Evolutionary conservation across 1,284 basidiomycete genomes (phyloP).

Genomic region (Pseudozyma tsukubaensis): DNA sequence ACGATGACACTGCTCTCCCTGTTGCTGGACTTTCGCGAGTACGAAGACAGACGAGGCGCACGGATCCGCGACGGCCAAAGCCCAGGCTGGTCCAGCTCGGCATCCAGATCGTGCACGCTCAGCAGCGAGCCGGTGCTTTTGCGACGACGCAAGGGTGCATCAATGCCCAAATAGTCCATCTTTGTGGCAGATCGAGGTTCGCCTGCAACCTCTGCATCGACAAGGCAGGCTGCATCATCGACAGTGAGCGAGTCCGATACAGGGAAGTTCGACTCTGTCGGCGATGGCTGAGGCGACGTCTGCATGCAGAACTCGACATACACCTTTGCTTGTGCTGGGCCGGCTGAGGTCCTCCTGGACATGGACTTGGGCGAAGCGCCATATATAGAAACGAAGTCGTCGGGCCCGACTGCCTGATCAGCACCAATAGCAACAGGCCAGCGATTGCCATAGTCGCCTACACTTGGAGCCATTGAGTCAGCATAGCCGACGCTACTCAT

Average conservation of each 20-base stretch:
- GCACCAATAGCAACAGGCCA: conserved; percentile 49
- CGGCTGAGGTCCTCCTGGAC: conserved; percentile 11
- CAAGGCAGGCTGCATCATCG: conserved; percentile 7
- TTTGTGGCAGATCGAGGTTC: neutral
- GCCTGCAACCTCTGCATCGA: conserved; percentile 71
- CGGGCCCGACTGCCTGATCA: conserved; percentile 18
- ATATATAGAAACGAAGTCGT: conserved; percentile 13
- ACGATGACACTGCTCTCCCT: neutral
- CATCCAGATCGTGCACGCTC: conserved; percentile 10
- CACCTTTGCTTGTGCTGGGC: conserved; percentile 17
- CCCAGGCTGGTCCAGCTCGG: conserved; percentile 36
- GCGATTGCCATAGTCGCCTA: conserved; percentile 27
- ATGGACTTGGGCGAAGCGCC: neutral
- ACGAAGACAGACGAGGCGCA: conserved; percentile 43
- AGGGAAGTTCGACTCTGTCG: conserved; percentile 76
- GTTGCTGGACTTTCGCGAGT: conserved; percentile 8
- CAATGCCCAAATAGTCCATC: conserved; percentile 71
- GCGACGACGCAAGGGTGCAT: conserved; percentile 36
- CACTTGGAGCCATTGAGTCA: conserved; percentile 12
- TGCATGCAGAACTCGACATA: conserved; percentile 54
- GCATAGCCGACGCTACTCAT: conserved; percentile 16
- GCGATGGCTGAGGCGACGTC: conserved; percentile 75
- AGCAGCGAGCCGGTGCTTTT: conserved; percentile 25
- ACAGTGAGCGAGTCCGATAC: conserved; percentile 69
- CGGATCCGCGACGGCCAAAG: conserved; percentile 34